These are phyloP conservation scores for Pestalotiopsis sp. DNA, from an alignment of 2,329 filamentous ascomycete genomes.

Conservation along the genomic window DNA sequence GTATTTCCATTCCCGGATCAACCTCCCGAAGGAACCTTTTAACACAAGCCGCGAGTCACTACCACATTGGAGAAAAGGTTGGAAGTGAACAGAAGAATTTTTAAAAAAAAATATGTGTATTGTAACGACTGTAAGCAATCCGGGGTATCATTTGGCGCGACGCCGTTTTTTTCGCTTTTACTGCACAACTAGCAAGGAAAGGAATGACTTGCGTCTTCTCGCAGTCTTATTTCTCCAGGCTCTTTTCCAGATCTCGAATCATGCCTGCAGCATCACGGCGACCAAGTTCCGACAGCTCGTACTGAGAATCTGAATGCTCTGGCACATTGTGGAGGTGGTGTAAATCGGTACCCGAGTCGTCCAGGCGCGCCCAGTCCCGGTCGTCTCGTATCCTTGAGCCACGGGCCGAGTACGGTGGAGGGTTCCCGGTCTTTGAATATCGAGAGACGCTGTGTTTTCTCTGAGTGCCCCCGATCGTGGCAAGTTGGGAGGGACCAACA, in stretches of 20 bases:
- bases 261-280: neutral
- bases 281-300: conserved; percentile 4
- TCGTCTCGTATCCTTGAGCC: neutral
- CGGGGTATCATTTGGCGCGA: neutral
- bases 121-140: neutral
- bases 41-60: conserved; percentile 14
- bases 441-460: neutral
- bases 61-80: neutral
- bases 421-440: neutral
- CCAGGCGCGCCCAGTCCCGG: neutral
- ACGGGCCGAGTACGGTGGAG: neutral
- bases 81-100: neutral
- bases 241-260: neutral
- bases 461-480: neutral
- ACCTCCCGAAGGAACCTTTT: conserved; percentile 36
- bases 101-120: neutral
- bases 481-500: neutral
- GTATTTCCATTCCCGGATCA: conserved; percentile 11
- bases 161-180: neutral
- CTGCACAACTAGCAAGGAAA: neutral
- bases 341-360: neutral
- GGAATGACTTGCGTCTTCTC: neutral
- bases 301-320: neutral
- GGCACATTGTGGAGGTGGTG: conserved; percentile 6
- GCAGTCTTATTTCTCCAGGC: neutral